Conservation (phyloP, 1,284 basidiomycete species). For the Sphaerobolus stellatus region DNA sequence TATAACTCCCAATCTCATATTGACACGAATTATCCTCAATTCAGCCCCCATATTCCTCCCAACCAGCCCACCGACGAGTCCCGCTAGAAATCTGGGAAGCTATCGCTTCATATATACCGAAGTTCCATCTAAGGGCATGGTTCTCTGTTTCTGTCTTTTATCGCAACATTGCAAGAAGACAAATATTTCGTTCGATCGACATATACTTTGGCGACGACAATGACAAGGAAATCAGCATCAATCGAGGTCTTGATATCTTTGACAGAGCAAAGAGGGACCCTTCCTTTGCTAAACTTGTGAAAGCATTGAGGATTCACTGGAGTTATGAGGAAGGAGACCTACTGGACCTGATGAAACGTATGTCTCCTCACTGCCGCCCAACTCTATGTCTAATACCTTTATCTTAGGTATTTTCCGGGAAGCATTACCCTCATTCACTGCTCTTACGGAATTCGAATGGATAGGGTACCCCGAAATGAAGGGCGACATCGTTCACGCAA, state of each 20-base stretch:
- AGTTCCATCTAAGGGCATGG: constrained; percentile 65
- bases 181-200: constrained; percentile 64
- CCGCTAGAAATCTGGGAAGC: constrained; percentile 67
- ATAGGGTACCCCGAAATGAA: constrained; percentile 67
- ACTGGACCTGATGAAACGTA: constrained; percentile 60
- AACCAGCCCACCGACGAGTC: constrained; percentile 56
- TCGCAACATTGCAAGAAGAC: constrained; percentile 57
- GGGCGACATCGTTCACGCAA: constrained; percentile 56
- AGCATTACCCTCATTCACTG: constrained; percentile 58
- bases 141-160: constrained; percentile 61
- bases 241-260: constrained; percentile 60
- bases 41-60: constrained; percentile 33
- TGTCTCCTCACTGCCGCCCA: constrained; percentile 23
- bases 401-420: constrained; percentile 54
- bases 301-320: constrained; percentile 60
- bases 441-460: constrained; percentile 64
- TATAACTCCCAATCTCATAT: not conserved
- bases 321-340: constrained; percentile 65
- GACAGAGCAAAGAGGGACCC: constrained; percentile 61
- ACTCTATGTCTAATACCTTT: not conserved
- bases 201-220: constrained; percentile 58
- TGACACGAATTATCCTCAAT: constrained; percentile 43
- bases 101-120: constrained; percentile 58
- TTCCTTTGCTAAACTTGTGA: constrained; percentile 55
- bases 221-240: constrained; percentile 49